Conservation (phyloP, 2,329 filamentous ascomycete genomes). For the Fusarium domesticum region DNA sequence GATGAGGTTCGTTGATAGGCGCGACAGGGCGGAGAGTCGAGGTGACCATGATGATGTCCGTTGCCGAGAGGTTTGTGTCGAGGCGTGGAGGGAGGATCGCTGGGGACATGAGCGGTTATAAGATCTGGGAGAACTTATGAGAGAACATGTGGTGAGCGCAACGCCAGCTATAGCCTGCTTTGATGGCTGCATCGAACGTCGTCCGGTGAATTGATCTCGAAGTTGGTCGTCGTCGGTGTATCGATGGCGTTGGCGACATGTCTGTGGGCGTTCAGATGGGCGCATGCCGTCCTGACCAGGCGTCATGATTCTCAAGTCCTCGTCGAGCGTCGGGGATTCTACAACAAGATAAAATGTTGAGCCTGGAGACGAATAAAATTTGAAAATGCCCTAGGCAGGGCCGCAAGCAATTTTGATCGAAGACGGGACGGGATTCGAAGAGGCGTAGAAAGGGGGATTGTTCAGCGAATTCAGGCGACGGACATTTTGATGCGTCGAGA, state of each 20-base stretch:
- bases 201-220: slow-evolving; percentile 11
- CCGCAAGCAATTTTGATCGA: slow-evolving; percentile 4
- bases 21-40: slow-evolving; percentile 17
- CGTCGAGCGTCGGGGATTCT: slow-evolving; percentile 3
- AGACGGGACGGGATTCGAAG: slow-evolving; percentile 9
- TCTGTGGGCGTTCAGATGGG: slow-evolving; percentile 19
- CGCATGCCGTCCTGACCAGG: slow-evolving; percentile 22
- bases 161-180: slow-evolving; percentile 16
- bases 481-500: slow-evolving; percentile 23
- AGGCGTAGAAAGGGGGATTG: neutral
- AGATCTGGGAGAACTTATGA: slow-evolving; percentile 8
- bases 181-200: slow-evolving; percentile 24
- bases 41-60: slow-evolving; percentile 13
- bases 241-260: slow-evolving; percentile 12
- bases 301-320: slow-evolving; percentile 24
- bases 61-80: slow-evolving; percentile 12
- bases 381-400: too few species aligned
- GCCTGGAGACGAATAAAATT: too few species aligned
- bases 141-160: slow-evolving; percentile 18
- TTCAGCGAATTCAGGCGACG: slow-evolving; percentile 15
- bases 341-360: too few species aligned
- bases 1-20: slow-evolving; percentile 29
- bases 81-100: slow-evolving; percentile 12
- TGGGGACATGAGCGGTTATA: slow-evolving; percentile 7
- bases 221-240: slow-evolving; percentile 12